Evolutionary conservation across 2,329 filamentous ascomycete genomes (phyloP).

Genomic region (Talaromyces piceae): DNA sequence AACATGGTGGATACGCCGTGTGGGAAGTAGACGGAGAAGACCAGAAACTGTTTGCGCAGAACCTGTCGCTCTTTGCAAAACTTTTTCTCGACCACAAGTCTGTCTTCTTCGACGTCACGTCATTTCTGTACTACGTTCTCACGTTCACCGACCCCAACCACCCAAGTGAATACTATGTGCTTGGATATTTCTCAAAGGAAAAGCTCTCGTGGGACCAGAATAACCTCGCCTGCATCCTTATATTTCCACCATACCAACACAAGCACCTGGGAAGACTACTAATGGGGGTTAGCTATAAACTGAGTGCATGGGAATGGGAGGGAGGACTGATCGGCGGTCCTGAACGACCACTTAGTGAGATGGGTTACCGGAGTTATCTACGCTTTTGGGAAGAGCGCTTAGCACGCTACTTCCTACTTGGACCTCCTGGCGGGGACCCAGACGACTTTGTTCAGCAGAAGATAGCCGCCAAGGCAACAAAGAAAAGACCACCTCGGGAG

Average conservation of each 20-base stretch:
- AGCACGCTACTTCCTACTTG: slow-evolving; percentile 54
- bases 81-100: slow-evolving; percentile 97
- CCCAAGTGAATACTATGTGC: slow-evolving; percentile 49
- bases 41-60: slow-evolving; percentile 86
- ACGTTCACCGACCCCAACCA: slow-evolving; percentile 58
- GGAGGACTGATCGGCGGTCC: slow-evolving; percentile 73
- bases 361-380: slow-evolving; percentile 74
- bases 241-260: slow-evolving; percentile 93
- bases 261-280: slow-evolving; percentile 80
- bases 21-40: slow-evolving; percentile 90
- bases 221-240: slow-evolving; percentile 89
- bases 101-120: slow-evolving; percentile 92
- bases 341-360: slow-evolving; percentile 83
- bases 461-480: slow-evolving; percentile 28
- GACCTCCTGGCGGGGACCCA: slow-evolving; percentile 19
- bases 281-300: slow-evolving; percentile 90
- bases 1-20: slow-evolving; percentile 72
- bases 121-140: slow-evolving; percentile 91
- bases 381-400: slow-evolving; percentile 84
- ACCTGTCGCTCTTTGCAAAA: slow-evolving; percentile 91
- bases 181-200: slow-evolving; percentile 98
- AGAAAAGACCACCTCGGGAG: slow-evolving; percentile 40
- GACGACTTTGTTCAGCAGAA: slow-evolving; percentile 24
- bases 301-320: slow-evolving; percentile 65
- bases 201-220: slow-evolving; percentile 99